Conservation (phyloP, 345 rosid genomes). For the Moringa oleifera region DNA sequence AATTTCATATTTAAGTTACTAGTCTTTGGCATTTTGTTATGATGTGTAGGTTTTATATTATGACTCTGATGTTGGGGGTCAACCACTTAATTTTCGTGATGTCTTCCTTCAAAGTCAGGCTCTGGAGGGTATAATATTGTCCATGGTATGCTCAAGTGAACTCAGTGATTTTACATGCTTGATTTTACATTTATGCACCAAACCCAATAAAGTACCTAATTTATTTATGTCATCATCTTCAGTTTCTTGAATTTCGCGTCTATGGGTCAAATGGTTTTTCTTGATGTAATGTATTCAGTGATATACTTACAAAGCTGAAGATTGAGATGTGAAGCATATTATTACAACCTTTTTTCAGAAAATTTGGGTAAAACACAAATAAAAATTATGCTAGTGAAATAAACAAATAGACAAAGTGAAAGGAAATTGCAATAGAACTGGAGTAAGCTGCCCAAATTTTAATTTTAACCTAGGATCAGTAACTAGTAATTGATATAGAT, state of each 20-base stretch:
- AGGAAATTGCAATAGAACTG: background rate
- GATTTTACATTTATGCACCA: background rate
- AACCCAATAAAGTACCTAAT: too few species aligned
- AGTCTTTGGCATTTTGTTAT: conserved; percentile 10
- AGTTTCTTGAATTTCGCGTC: conserved; percentile 5
- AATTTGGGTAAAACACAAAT: too few species aligned
- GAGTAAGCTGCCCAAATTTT: background rate
- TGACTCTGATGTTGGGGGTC: conserved; percentile 76
- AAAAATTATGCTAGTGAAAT: too few species aligned
- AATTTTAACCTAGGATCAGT: too few species aligned
- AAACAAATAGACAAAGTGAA: too few species aligned
- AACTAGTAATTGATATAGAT: too few species aligned
- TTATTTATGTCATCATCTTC: background rate
- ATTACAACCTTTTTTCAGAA: too few species aligned
- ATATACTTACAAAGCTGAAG: too few species aligned
- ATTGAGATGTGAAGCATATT: too few species aligned
- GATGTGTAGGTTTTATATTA: conserved; percentile 66
- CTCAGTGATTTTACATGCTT: background rate
- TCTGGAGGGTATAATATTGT: conserved; percentile 75
- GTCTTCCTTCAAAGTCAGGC: conserved; percentile 97
- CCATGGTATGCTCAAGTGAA: conserved; percentile 55
- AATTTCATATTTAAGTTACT: background rate
- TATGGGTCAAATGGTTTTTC: background rate
- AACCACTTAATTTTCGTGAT: conserved; percentile 78
- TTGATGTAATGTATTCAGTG: too few species aligned